Percentiles rank a stretch among this genome's conserved stretches.
Conservation (phyloP, 352 stramenopile species). For the Pythium volutum region DNA sequence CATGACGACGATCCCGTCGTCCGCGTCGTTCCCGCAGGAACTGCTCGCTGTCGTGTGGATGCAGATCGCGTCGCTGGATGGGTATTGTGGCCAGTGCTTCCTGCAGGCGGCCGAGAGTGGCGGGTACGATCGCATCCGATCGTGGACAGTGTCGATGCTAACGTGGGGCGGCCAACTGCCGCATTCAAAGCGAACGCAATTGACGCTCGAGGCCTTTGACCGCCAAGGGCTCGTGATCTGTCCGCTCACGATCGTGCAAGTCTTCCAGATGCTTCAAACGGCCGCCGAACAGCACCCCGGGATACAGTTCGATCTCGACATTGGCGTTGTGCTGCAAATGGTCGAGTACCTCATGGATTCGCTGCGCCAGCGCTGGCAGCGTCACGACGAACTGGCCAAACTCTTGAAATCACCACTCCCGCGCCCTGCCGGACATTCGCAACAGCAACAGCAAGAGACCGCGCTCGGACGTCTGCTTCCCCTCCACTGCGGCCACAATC, state of each 20-base stretch:
- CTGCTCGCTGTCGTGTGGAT: conserved; percentile 81
- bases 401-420: neutral
- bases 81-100: conserved; percentile 79
- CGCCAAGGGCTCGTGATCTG: conserved; percentile 66
- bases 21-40: conserved; percentile 50
- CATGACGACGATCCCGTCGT: conserved; percentile 5
- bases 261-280: conserved; percentile 45
- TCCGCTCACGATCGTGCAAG: conserved; percentile 55
- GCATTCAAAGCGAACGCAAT: conserved; percentile 26
- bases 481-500: conserved; percentile 85
- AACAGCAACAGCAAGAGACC: neutral
- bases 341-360: conserved; percentile 75
- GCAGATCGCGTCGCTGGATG: conserved; percentile 71
- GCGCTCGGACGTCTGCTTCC: conserved; percentile 49
- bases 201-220: conserved; percentile 62
- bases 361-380: conserved; percentile 52
- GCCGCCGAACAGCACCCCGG: conserved; percentile 56
- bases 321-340: conserved; percentile 67
- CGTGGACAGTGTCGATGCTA: conserved; percentile 73
- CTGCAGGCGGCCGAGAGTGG: conserved; percentile 73
- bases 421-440: too few relatives aligned
- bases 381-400: conserved; percentile 28
- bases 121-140: conserved; percentile 75
- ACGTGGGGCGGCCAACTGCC: conserved; percentile 64
- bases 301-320: conserved; percentile 72